phyloP scores from a whole-genome alignment of 176 grass and related monocot genomes.

The maize (Zea mays) region DNA sequence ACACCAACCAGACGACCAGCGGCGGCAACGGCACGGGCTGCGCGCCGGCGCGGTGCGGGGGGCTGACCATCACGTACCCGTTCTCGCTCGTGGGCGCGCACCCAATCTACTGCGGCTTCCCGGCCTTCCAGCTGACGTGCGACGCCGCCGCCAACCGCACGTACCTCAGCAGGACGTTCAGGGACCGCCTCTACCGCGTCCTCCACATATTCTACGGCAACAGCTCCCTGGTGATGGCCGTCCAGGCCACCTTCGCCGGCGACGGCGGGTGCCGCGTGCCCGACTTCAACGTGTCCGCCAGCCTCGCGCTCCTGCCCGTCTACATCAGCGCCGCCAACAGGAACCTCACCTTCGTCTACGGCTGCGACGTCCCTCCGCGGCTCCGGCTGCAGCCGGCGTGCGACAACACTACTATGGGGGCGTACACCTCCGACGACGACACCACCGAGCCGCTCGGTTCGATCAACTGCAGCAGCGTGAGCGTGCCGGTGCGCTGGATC shows the following conservation, averaged over 20 bases:
- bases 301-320: slow-evolving; percentile 31
- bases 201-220: neutral
- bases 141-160: neutral
- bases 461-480: neutral
- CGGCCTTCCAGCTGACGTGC: neutral
- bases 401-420: neutral
- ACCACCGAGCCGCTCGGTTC: neutral
- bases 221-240: neutral
- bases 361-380: neutral
- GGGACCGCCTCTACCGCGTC: neutral
- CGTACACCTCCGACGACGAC: neutral
- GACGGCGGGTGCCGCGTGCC: neutral
- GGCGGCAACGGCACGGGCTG: neutral
- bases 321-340: neutral
- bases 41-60: slow-evolving; percentile 25
- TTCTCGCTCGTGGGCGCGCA: slow-evolving; percentile 50
- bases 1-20: neutral
- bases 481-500: slow-evolving; percentile 37
- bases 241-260: neutral
- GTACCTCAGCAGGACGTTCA: neutral
- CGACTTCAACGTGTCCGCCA: slow-evolving; percentile 36
- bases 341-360: slow-evolving; percentile 43
- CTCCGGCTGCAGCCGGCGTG: accelerated
- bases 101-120: slow-evolving; percentile 27
- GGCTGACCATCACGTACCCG: slow-evolving; percentile 40